phyloP scores from a whole-genome alignment of 495 filamentous ascomycete genomes.

The Podospora conica region DNA sequence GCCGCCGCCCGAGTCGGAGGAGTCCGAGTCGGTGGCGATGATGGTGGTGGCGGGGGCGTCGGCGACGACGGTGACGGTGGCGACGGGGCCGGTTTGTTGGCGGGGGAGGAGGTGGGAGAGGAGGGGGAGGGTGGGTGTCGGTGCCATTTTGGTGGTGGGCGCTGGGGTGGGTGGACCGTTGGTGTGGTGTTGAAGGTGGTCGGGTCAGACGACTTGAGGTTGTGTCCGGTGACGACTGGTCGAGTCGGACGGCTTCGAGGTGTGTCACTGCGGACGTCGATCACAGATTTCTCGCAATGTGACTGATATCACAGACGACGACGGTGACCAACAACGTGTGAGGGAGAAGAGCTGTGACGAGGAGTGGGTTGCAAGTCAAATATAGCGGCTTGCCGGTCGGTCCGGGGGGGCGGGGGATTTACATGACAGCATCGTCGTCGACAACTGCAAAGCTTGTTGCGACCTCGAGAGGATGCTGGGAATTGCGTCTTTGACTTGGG shows the following conservation, averaged over 20 bases:
- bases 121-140: slow-evolving; percentile 20
- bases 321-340: background rate
- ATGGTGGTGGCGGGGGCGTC: background rate
- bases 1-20: background rate
- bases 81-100: slow-evolving; percentile 12
- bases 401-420: background rate
- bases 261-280: background rate
- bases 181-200: background rate
- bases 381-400: background rate
- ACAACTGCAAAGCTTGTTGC: background rate
- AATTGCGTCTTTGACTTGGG: background rate
- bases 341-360: background rate
- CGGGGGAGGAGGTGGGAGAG: background rate
- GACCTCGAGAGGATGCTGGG: background rate
- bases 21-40: background rate
- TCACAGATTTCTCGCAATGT: background rate
- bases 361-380: background rate
- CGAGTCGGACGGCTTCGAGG: background rate
- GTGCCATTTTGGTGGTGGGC: slow-evolving; percentile 11
- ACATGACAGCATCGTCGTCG: background rate
- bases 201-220: background rate
- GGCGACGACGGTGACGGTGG: slow-evolving; percentile 15
- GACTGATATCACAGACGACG: background rate
- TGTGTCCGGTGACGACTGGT: background rate
- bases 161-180: background rate